Evolutionary conservation across 208 protist genomes (phyloP).

Genomic region (Phytomonas sp.): DNA sequence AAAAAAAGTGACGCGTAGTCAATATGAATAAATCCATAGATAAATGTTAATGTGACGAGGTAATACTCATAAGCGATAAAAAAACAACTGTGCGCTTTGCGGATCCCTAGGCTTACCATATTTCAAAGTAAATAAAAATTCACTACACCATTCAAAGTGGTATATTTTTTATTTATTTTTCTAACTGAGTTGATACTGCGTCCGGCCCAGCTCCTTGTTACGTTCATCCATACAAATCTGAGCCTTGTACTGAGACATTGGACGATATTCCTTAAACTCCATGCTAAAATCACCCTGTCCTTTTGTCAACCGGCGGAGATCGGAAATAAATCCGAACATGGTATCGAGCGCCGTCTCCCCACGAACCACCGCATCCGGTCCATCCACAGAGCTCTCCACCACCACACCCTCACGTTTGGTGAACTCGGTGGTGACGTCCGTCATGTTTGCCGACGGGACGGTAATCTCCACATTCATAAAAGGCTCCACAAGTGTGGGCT

Average conservation of each 20-base stretch:
- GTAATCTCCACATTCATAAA: slow-evolving; percentile 95
- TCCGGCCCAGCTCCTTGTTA: slow-evolving; percentile 75
- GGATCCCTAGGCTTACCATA: background rate
- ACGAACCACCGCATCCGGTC: slow-evolving; percentile 75
- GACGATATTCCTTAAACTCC: slow-evolving; percentile 89
- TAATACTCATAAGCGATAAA: background rate
- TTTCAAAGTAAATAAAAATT: slow-evolving; percentile 4
- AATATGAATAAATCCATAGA: slow-evolving; percentile 4
- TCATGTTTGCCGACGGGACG: slow-evolving; percentile 80
- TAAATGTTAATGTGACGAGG: slow-evolving; percentile 1
- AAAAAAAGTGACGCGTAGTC: background rate
- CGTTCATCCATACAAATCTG: slow-evolving; percentile 87
- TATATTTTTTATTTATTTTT: slow-evolving; percentile 5
- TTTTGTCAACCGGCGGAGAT: slow-evolving; percentile 87
- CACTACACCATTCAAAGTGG: background rate
- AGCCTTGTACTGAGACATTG: slow-evolving; percentile 86
- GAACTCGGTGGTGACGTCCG: slow-evolving; percentile 82
- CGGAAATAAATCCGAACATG: slow-evolving; percentile 92
- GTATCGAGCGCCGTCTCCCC: slow-evolving; percentile 88
- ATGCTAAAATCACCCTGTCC: slow-evolving; percentile 90
- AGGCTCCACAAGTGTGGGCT: slow-evolving; percentile 94
- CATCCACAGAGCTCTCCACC: slow-evolving; percentile 76
- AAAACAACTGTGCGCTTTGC: background rate
- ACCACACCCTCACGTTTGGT: slow-evolving; percentile 83
- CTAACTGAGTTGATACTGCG: slow-evolving; percentile 62